Evolutionary conservation across 495 filamentous ascomycete species (phyloP), one percentile per base, ranked within the genome.

Genomic region (Trichocladium uniseriatum): DNA sequence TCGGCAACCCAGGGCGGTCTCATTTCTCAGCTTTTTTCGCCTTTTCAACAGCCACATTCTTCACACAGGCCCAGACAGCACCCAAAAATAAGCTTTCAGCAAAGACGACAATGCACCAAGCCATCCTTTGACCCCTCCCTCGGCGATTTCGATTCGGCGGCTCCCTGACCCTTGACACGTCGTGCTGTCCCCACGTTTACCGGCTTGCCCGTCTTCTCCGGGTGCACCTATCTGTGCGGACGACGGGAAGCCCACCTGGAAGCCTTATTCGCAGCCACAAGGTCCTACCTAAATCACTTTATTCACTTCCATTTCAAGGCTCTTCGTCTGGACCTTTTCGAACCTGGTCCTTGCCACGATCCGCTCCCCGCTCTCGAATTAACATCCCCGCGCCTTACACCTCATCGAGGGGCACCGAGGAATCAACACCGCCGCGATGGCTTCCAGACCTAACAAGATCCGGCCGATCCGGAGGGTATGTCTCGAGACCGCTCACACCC

Each of bases 401-500:
- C 14, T 37, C 18, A 9, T 27, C 20, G 2, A 14, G 3, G 8
- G 13, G 7, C 13, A 14, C 16, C n/a, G n/a, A 45, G 24, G 11
- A 9, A 28, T 5, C 34, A 7, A n/a, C 2, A 7, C 38, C 11
- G 4, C 27, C 41, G 50, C 35, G 8, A 63, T 63, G 60, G 50
- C 58, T 32, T 53, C 58, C 15, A 51, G 55, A 38, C 35, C 54
- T 1, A 59, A 55, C 24, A 62, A 51, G 31, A 54, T 57, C 11
- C 40, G 56, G 48, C 56, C 62, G 5, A 55, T 61, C 32, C 52
- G 59, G 27, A 53, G 39, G 48, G 57, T 61, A 55, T 16, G 50
- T 52, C 38, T 37, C 6, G 2, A 19, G 20, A 19, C 28, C 40
- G 24, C 24, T 27, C 24, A 4, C 24, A 8, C 24, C 24, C 24